Percentiles rank a stretch among this genome's conserved stretches.
These are phyloP conservation scores for Globisporangium middletonii DNA, from an alignment of 352 stramenopile genomes.

Conservation along the genomic window DNA sequence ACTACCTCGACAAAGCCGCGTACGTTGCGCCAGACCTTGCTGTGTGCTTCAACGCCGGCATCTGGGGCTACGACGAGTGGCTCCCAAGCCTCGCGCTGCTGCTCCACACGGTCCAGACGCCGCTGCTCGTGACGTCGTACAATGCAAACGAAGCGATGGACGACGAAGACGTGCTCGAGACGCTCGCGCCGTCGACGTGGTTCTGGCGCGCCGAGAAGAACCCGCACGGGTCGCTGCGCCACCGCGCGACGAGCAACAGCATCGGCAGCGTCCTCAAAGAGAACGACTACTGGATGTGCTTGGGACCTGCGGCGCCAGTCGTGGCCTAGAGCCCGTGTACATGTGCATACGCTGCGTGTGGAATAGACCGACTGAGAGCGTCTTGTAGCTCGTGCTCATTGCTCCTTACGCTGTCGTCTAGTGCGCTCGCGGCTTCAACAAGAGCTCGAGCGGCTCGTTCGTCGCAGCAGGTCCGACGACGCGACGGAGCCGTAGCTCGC, in stretches of 20 bases:
- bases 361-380: background rate
- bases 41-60: slow-evolving; percentile 81
- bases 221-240: slow-evolving; percentile 28
- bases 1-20: slow-evolving; percentile 30
- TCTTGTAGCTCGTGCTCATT: background rate
- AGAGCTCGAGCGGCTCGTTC: slow-evolving; percentile 34
- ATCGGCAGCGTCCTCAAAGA: slow-evolving; percentile 56
- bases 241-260: slow-evolving; percentile 50
- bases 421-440: slow-evolving; percentile 27
- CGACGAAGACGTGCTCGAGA: slow-evolving; percentile 71
- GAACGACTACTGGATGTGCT: slow-evolving; percentile 84
- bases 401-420: background rate
- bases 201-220: slow-evolving; percentile 77
- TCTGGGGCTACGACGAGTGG: slow-evolving; percentile 88
- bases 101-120: slow-evolving; percentile 42
- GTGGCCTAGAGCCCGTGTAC: too few relatives aligned
- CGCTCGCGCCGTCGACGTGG: slow-evolving; percentile 41
- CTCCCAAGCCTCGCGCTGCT: slow-evolving; percentile 62
- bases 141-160: slow-evolving; percentile 77
- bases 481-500: slow-evolving; percentile 49
- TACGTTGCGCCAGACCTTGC: slow-evolving; percentile 53
- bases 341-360: background rate
- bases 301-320: slow-evolving; percentile 18
- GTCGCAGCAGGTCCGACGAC: slow-evolving; percentile 38
- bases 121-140: slow-evolving; percentile 80